Percentiles rank a stretch among this genome's conserved stretches.
These are phyloP conservation scores for Sonneratia alba DNA, from an alignment of 345 rosid genomes.

Conservation along the genomic window DNA sequence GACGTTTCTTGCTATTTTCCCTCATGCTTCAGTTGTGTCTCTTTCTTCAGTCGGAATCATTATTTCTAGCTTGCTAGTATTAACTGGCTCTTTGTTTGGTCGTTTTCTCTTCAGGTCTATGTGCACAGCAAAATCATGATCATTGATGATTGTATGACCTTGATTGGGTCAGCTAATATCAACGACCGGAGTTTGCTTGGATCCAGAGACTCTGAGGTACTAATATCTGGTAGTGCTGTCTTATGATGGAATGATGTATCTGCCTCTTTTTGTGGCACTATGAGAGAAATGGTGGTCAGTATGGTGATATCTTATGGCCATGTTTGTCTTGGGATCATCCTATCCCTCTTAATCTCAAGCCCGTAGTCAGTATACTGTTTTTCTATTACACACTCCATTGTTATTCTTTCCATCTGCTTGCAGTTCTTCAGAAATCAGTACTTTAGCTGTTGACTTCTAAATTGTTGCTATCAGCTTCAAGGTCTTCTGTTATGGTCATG, in stretches of 20 bases:
- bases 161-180: constrained; percentile 92
- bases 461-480: not conserved
- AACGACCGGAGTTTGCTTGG: constrained; percentile 97
- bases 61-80: constrained; percentile 1
- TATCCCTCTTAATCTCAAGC: not conserved
- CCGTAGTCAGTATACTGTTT: not conserved
- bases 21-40: not conserved
- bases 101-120: constrained; percentile 48
- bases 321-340: not conserved
- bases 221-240: constrained; percentile 7
- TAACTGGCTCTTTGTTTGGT: not conserved
- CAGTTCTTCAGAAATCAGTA: not conserved
- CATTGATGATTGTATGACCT: constrained; percentile 56
- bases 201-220: constrained; percentile 99
- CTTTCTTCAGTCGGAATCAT: constrained; percentile 3
- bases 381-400: not conserved
- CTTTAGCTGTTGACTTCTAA: not conserved
- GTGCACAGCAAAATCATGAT: constrained; percentile 97
- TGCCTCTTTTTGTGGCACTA: not conserved
- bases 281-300: not conserved
- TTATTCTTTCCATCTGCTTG: not conserved
- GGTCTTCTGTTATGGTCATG: not conserved
- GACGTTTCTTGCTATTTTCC: not conserved
- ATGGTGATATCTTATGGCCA: not conserved
- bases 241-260: not conserved